These are phyloP conservation scores for Salix purpurea DNA, from an alignment of 345 rosid genomes.

Conservation along the genomic window DNA sequence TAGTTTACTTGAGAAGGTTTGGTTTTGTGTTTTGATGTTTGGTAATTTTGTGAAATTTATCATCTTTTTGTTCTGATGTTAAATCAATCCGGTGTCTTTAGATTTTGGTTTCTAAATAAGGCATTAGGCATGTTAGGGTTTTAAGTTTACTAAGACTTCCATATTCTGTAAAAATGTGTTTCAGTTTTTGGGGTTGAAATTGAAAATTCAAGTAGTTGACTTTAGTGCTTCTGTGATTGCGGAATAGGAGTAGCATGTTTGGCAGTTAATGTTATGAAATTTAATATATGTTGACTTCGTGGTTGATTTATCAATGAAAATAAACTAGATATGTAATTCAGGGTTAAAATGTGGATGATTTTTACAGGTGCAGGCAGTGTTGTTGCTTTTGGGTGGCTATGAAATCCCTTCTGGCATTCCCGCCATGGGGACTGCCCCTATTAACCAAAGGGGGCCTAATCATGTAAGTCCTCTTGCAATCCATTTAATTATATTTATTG, in stretches of 20 bases:
- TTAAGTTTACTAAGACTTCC: neutral
- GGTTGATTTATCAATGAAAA: neutral
- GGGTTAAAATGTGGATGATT: neutral
- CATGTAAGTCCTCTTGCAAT: neutral
- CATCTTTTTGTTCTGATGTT: neutral
- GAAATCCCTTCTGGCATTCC: constrained; percentile 47
- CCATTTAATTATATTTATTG: neutral
- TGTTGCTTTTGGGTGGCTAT: constrained; percentile 44
- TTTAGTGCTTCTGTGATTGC: neutral
- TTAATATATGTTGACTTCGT: neutral
- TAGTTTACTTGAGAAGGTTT: neutral
- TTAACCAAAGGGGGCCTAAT: constrained; percentile 20
- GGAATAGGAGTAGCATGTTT: neutral
- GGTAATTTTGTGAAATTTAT: neutral
- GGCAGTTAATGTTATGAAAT: neutral
- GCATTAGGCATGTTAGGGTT: neutral
- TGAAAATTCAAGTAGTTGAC: neutral
- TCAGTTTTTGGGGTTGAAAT: neutral
- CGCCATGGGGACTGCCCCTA: constrained; percentile 21
- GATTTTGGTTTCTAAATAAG: neutral
- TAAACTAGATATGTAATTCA: neutral
- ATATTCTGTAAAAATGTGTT: neutral
- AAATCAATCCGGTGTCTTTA: neutral
- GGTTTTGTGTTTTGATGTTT: too few relatives aligned
- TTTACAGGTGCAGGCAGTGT: constrained; percentile 43